Evolutionary conservation across 768 basidiomycete genomes (phyloP), one percentile per base, ranked within the genome.

Genomic region (Cystofilobasidium ferigula): DNA sequence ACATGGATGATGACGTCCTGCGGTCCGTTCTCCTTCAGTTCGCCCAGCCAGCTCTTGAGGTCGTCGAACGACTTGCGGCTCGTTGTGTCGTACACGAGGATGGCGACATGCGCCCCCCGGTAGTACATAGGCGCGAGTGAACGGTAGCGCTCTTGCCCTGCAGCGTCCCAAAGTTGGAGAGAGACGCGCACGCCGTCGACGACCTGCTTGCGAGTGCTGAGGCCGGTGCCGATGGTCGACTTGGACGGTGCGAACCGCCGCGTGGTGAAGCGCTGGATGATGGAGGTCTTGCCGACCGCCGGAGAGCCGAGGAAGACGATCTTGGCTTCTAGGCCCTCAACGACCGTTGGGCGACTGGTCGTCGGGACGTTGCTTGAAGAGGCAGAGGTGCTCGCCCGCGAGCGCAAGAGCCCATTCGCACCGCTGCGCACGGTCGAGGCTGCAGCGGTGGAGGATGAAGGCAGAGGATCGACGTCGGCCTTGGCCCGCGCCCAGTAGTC

Each of bases 61-160:
- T 93, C 92, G 69, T 89, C 85, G 79, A 97, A 91, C 32, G 87
- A 87, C 64, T 85, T 80, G 67, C 82, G 82, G 78, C 89, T 89
- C 73, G 93, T 93, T 71, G 94, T 89, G 81, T 97, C 92, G 78
- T 97, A 97, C 75, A 94, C 81, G 71, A 95, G 81, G 69, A 97
- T 82, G 42, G 92, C 92, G 70, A 91, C 92, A 74, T 93, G 71
- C 9, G 74, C 72, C 20, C 74, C 74, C 1, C 74, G 69, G 56
- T 75, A 75, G 62, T 73, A 75, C 34, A 75, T 73, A 20, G 74
- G 73, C 20, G 74, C 73, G 71, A 75, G 72, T 3, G 71, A 72
- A n/a, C 73, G 53, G 40, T 38, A 58, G 28, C 51, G 51, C 51
- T 75, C 74, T 62, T 74, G 73, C n/a, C 74, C 74, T 10, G 74